Evolutionary conservation across 371 early-diverging fungal genomes (phyloP).

Genomic region (Mortierella sp.): DNA sequence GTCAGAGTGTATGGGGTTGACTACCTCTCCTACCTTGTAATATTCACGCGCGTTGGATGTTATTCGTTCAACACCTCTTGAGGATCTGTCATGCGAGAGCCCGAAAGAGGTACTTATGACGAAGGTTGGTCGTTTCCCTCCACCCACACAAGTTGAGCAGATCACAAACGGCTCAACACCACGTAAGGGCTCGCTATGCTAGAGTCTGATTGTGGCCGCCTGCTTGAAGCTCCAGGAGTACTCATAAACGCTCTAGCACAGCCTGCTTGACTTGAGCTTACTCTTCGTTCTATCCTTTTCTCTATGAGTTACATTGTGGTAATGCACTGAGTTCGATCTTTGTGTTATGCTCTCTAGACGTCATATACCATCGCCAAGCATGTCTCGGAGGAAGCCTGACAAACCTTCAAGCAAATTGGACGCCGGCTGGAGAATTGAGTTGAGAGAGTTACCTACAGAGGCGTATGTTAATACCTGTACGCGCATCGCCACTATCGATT

Average conservation of each 20-base stretch:
- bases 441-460: slow-evolving; percentile 19
- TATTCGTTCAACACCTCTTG: slow-evolving; percentile 27
- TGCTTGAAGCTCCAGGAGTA: slow-evolving; percentile 28
- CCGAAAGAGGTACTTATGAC: slow-evolving; percentile 19
- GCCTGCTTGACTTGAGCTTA: slow-evolving; percentile 21
- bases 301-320: slow-evolving; percentile 1
- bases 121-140: slow-evolving; percentile 20
- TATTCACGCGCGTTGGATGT: slow-evolving; percentile 31
- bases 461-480: slow-evolving; percentile 16
- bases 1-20: slow-evolving; percentile 35
- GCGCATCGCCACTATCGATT: slow-evolving; percentile 19
- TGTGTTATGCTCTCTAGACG: slow-evolving; percentile 14
- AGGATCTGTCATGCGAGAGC: slow-evolving; percentile 26
- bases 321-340: slow-evolving; percentile 19
- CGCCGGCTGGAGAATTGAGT: slow-evolving; percentile 22
- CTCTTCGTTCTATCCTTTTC: slow-evolving; percentile 4
- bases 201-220: slow-evolving; percentile 27
- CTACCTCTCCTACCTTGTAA: slow-evolving; percentile 25
- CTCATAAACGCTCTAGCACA: slow-evolving; percentile 17
- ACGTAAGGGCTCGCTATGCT: slow-evolving; percentile 4
- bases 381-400: slow-evolving; percentile 26
- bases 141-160: slow-evolving; percentile 31
- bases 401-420: slow-evolving; percentile 7
- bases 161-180: slow-evolving; percentile 25
- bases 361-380: slow-evolving; percentile 13